Evolutionary conservation across 352 stramenopile genomes (phyloP).

Genomic region (Halophytophthora polymorphica): DNA sequence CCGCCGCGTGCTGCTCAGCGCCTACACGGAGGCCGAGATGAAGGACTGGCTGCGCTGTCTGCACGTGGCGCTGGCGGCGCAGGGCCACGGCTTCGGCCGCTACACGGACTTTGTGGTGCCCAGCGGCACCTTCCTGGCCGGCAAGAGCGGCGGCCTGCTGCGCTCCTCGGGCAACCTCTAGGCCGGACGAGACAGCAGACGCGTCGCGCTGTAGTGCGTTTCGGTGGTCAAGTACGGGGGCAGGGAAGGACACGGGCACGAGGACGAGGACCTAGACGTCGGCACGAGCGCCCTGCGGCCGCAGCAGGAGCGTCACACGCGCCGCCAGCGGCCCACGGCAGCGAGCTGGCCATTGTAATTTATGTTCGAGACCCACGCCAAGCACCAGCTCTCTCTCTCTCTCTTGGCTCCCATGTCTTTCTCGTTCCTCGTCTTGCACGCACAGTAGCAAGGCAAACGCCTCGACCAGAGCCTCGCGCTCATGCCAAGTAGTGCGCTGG

Average conservation of each 20-base stretch:
- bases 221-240: constrained; percentile 2
- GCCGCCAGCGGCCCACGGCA: no score
- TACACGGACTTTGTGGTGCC: constrained; percentile 72
- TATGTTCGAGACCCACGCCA: constrained; percentile 31
- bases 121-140: constrained; percentile 60
- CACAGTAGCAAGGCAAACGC: neutral
- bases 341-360: constrained; percentile 30
- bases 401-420: constrained; percentile 7
- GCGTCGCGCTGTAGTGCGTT: no score
- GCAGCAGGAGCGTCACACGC: no score
- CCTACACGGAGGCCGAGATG: constrained; percentile 82
- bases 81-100: constrained; percentile 45
- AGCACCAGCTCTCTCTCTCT: constrained; percentile 1
- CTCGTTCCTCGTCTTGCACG: neutral
- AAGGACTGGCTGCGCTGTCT: constrained; percentile 82
- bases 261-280: constrained; percentile 25
- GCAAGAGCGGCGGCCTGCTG: constrained; percentile 48
- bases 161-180: constrained; percentile 47
- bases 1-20: constrained; percentile 63
- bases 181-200: constrained; percentile 13
- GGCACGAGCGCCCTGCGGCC: neutral
- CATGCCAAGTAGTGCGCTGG: constrained; percentile 24
- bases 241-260: constrained; percentile 12
- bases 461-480: neutral
- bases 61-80: constrained; percentile 59